Conservation (phyloP, 2,329 filamentous ascomycete genomes). For the Xylariomycetidae sp. region DNA sequence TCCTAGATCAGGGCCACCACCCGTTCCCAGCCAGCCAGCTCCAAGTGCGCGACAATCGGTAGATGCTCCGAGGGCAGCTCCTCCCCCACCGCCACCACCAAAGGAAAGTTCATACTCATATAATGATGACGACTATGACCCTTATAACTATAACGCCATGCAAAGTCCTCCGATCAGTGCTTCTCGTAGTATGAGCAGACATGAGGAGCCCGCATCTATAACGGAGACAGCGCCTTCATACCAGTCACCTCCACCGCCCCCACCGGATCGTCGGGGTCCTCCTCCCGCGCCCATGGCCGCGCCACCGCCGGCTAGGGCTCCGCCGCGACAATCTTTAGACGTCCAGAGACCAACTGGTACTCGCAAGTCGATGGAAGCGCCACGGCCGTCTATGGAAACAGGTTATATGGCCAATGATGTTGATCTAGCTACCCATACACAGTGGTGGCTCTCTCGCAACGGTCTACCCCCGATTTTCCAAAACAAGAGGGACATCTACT, state of each 20-base stretch:
- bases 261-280: slow-evolving; percentile 42
- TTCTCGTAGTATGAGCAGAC: slow-evolving; percentile 33
- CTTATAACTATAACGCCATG: slow-evolving; percentile 49
- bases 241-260: slow-evolving; percentile 36
- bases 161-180: slow-evolving; percentile 19
- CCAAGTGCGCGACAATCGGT: slow-evolving; percentile 53
- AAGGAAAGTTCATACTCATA: slow-evolving; percentile 36
- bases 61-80: slow-evolving; percentile 66
- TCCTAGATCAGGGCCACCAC: slow-evolving; percentile 60
- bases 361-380: slow-evolving; percentile 67
- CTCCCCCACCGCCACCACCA: slow-evolving; percentile 58
- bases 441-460: slow-evolving; percentile 85
- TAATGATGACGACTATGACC: slow-evolving; percentile 66
- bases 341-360: slow-evolving; percentile 46
- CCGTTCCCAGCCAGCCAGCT: slow-evolving; percentile 57
- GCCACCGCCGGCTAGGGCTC: slow-evolving; percentile 32
- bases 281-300: slow-evolving; percentile 35
- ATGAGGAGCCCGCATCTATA: slow-evolving; percentile 45
- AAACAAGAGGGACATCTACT: slow-evolving; percentile 75
- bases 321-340: slow-evolving; percentile 60
- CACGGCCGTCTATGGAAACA: slow-evolving; percentile 69
- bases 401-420: slow-evolving; percentile 86
- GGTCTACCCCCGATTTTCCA: slow-evolving; percentile 78
- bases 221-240: slow-evolving; percentile 42
- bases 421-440: slow-evolving; percentile 67